Base-by-base conservation (phyloP, 768 basidiomycete species). In the Pholiota conissans region DNA sequence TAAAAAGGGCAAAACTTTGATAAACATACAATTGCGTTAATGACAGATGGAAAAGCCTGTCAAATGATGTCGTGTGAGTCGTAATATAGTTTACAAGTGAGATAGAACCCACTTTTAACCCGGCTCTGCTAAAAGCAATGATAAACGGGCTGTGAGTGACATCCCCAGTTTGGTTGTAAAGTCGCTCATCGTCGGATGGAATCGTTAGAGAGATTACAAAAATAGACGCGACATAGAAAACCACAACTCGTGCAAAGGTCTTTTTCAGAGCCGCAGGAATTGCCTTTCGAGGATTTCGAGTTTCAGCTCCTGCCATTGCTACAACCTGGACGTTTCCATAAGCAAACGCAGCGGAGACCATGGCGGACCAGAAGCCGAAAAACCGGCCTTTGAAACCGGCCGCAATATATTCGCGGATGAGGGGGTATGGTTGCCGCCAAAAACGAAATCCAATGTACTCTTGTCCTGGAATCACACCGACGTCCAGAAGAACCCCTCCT, bases 141-240 rank as follows among this genome's bases (percentile, higher is more conserved):
- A 91, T 89, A 70, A 90, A 91, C 0, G 90, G 90, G 28, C 86
- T 89, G 37, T 83, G 73, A 1, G 80, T 84, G 14, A 77, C 84
- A 18, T 77, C 68, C 5, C 66, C 64, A 48, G 68, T 64, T 20
- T 63, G 49, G 30, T 57, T 55, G 24, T 63, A 62, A 29, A 73
- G 68, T 39, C 61, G 61, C 0, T 72, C 68, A 64, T 90, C 84
- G 63, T 82, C 75, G 48, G 78, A 84, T 1, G 87, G 86, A 29
- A 91, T 83, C 32, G 89, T 75, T 77, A 91, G 78, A 47, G 86
- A 86, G 34, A 85, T 81, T 57, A 87, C 76, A 57, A 89, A 71
- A 55, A 87, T 73, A 39, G 84, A 85, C 22, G 84, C 70, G 37
- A 89, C 69, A 63, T 77, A 76, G 61, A 76, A 75, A n/a, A 74